Percentiles rank a stretch among this genome's conserved stretches.
phyloP scores from a whole-genome alignment of 2,329 filamentous ascomycete species.

The Dactylellina haptotyla region DNA sequence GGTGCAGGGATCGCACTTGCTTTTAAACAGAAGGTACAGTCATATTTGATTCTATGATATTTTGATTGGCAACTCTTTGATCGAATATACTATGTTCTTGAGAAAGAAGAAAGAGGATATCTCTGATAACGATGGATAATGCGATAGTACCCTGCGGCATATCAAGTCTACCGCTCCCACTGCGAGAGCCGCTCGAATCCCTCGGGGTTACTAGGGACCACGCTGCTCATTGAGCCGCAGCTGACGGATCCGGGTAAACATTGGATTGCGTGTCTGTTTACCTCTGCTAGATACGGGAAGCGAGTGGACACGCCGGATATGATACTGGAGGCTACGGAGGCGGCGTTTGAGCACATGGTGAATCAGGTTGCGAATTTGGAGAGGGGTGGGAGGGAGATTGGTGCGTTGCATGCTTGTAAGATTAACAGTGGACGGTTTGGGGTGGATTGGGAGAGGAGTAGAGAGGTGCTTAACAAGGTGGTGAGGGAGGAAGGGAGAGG shows the following conservation, averaged over 20 bases:
- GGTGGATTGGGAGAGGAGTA: conserved; percentile 34
- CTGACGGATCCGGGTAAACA: conserved; percentile 5
- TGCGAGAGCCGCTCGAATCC: conserved; percentile 15
- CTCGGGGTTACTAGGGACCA: conserved; percentile 19
- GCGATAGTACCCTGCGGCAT: conserved; percentile 41
- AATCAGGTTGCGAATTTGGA: conserved; percentile 9
- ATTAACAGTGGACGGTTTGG: conserved; percentile 50
- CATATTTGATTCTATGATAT: neutral
- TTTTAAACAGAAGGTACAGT: conserved; percentile 33
- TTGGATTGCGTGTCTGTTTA: conserved; percentile 50
- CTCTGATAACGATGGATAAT: neutral
- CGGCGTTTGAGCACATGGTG: conserved; percentile 37
- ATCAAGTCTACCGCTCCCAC: conserved; percentile 31
- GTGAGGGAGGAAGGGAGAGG: conserved; percentile 24
- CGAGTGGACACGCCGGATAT: conserved; percentile 26
- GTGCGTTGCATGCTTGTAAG: conserved; percentile 44
- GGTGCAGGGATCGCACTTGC: conserved; percentile 49
- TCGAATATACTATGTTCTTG: neutral
- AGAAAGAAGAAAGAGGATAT: neutral
- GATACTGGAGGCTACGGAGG: conserved; percentile 23
- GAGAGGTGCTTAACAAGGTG: conserved; percentile 16
- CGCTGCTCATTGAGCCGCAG: conserved; percentile 43
- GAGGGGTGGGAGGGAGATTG: neutral
- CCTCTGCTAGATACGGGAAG: conserved; percentile 28
- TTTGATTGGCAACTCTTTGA: neutral